phyloP scores from a whole-genome alignment of 2,329 filamentous ascomycete species.

The Zymoseptoria brevis region DNA sequence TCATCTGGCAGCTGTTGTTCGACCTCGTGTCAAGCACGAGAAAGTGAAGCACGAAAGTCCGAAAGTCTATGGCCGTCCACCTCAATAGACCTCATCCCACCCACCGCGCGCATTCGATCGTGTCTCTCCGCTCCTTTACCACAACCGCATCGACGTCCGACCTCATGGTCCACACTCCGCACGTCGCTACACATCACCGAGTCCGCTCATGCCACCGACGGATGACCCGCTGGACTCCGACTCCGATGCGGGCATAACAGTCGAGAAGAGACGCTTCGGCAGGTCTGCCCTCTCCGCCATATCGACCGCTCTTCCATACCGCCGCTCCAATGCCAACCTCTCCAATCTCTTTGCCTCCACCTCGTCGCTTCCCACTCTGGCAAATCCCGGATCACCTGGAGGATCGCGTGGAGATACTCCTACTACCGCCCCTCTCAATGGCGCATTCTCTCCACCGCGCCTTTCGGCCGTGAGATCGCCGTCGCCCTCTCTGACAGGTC shows the following conservation, averaged over 20 bases:
- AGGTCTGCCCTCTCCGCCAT: slow-evolving; percentile 54
- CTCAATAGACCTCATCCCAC: not conserved
- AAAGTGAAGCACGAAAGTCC: not conserved
- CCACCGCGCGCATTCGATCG: too few species aligned
- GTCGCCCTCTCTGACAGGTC: slow-evolving; percentile 33
- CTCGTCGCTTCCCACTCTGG: slow-evolving; percentile 35
- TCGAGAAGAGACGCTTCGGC: slow-evolving; percentile 52
- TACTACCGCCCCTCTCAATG: slow-evolving; percentile 25
- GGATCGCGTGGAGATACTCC: slow-evolving; percentile 39
- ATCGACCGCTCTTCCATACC: slow-evolving; percentile 44
- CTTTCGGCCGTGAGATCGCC: slow-evolving; percentile 34
- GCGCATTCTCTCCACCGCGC: slow-evolving; percentile 38
- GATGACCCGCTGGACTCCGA: slow-evolving; percentile 60
- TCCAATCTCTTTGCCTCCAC: slow-evolving; percentile 47
- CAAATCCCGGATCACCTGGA: slow-evolving; percentile 26
- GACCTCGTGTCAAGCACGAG: not conserved
- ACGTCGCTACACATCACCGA: slow-evolving; percentile 4
- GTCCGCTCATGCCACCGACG: slow-evolving; percentile 54
- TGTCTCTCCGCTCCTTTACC: not conserved
- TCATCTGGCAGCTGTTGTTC: not conserved
- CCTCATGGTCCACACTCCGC: not conserved
- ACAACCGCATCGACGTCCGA: not conserved
- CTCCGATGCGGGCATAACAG: slow-evolving; percentile 52
- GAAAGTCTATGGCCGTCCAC: not conserved
- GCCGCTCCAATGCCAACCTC: slow-evolving; percentile 45